These are phyloP conservation scores for Microbotryomycetes sp. DNA, from an alignment of 1,284 basidiomycete species.

Conservation along the genomic window DNA sequence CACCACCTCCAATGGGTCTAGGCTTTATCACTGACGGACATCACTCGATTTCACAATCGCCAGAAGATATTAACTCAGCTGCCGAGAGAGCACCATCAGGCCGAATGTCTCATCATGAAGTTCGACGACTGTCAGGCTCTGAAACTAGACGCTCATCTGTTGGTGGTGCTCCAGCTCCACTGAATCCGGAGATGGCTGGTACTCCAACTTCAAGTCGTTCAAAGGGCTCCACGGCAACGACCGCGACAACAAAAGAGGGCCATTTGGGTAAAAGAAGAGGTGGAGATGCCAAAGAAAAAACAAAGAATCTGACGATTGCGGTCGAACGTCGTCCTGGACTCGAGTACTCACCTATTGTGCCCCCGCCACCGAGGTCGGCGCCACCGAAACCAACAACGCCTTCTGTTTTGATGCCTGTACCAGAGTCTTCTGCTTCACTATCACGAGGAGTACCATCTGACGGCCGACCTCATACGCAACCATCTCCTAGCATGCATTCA, in stretches of 20 bases:
- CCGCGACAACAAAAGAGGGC: not conserved
- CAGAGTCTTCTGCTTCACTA: too few relatives aligned
- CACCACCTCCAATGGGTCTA: not conserved
- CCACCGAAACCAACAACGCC: not conserved
- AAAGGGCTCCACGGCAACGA: not conserved
- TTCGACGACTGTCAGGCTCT: too few relatives aligned
- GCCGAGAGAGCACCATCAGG: not conserved
- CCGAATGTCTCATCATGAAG: too few relatives aligned
- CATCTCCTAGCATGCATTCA: not conserved
- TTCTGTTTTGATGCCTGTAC: not conserved
- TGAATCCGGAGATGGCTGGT: not conserved
- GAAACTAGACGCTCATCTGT: not conserved
- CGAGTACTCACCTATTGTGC: not conserved
- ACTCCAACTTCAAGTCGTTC: not conserved
- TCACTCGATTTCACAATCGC: not conserved
- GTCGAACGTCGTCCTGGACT: not conserved
- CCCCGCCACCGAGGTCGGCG: not conserved
- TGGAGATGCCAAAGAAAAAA: slow-evolving; percentile 4
- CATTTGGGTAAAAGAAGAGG: slow-evolving; percentile 1
- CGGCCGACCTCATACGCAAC: not conserved
- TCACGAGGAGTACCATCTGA: too few relatives aligned
- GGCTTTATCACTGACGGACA: not conserved
- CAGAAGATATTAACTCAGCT: not conserved
- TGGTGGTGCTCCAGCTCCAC: not conserved
- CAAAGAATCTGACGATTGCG: slow-evolving; percentile 6